Evolutionary conservation across 805 yeast genomes (phyloP), one percentile per base, ranked within the genome.

Genomic region (Grigorovia transvaalensis): DNA sequence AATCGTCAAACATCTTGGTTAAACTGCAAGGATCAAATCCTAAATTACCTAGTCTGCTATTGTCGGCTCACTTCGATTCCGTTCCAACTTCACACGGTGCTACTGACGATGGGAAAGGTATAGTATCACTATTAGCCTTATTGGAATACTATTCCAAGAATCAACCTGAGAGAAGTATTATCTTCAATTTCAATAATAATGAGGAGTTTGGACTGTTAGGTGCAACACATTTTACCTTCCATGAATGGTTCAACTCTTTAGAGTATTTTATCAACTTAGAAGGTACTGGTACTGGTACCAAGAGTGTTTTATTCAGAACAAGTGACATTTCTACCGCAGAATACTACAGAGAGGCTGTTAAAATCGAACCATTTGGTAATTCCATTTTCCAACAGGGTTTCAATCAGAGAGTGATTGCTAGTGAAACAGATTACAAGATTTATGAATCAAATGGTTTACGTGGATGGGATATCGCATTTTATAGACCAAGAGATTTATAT

Each of bases 241-340:
- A 88, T 64, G 82, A 84, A 17, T 85, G 95, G 91, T 73, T 79
- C 20, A 67, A 74, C 43, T 65, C 77, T 15, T 81, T 85, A 1
- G 71, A 71, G 44, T 84, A 77, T 60, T 84, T 90, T 52, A 73
- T 89, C 57, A 90, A 90, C 64, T 70, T 89, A 56, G 97, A 89
- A 71, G 96, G 96, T 17, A 87, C 96, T 0, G 96, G 96, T 2
- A 85, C 93, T 1, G 96, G 96, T 27, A 90, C 93, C 4, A 80
- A 84, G 57, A 86, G 96, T 1, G 74, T 87, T 19, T 69, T 89
- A 48, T 88, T 90, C 65, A 77, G 96, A 66, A 82, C 89, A n/a
- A 80, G 95, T 0, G 95, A 88, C 62, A 75, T 75, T 55, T 86
- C 85, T 1, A 79, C 88, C 12, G 80, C 85, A 1, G 76, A 77